Percentiles rank a stretch among this genome's conserved stretches.
Evolutionary conservation across 169 alveolate genomes (phyloP).

Genomic region (Miamiensis avidus): DNA sequence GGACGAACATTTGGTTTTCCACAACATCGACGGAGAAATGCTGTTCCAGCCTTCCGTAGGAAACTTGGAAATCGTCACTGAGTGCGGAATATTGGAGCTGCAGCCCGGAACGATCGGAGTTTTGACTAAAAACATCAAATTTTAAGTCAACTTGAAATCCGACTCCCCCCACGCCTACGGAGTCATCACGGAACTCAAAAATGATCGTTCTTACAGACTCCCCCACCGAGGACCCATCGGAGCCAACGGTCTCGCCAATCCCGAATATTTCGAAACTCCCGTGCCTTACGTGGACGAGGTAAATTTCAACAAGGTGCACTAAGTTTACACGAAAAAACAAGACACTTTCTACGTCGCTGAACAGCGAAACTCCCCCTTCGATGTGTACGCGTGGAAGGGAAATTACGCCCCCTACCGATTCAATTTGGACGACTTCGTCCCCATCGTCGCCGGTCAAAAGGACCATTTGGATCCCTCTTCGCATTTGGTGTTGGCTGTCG

Average conservation of each 20-base stretch:
- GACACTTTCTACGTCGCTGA: conserved; percentile 65
- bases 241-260: conserved; percentile 82
- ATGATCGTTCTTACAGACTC: not conserved
- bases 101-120: not conserved
- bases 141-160: not conserved
- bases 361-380: conserved; percentile 59
- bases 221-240: conserved; percentile 83
- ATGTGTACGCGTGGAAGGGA: conserved; percentile 88
- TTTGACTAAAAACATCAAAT: not conserved
- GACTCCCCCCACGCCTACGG: not conserved
- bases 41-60: not conserved
- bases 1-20: not conserved
- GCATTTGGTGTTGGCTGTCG: conserved; percentile 72
- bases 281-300: conserved; percentile 39
- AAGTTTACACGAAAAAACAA: conserved; percentile 52
- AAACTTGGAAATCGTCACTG: not conserved
- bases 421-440: conserved; percentile 67
- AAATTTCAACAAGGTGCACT: not conserved
- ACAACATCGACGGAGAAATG: not conserved
- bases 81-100: not conserved
- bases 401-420: conserved; percentile 77
- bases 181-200: not conserved
- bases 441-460: conserved; percentile 78
- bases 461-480: conserved; percentile 91
- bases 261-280: conserved; percentile 78